phyloP scores from a whole-genome alignment of 371 early-diverging fungal species.

The Nematocida minor region DNA sequence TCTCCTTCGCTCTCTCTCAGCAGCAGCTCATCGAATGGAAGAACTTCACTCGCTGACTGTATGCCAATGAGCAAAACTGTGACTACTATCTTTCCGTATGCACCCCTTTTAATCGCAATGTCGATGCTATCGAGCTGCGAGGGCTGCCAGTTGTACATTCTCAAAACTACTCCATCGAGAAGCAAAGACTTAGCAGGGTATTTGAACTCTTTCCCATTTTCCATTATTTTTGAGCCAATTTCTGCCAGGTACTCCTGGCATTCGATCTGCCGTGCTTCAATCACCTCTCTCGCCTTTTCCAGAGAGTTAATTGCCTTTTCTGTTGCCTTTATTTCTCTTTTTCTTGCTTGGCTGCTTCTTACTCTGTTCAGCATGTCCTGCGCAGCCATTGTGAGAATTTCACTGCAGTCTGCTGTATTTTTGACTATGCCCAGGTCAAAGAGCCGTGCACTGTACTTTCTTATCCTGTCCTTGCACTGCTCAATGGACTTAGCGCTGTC shows the following conservation, averaged over 20 bases:
- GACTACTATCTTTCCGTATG: constrained; percentile 48
- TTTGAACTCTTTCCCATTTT: constrained; percentile 71
- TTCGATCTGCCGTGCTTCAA: constrained; percentile 71
- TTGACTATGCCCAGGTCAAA: constrained; percentile 32
- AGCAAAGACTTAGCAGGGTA: constrained; percentile 81
- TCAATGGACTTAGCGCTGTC: constrained; percentile 2
- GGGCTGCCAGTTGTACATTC: constrained; percentile 52
- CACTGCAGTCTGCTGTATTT: constrained; percentile 39
- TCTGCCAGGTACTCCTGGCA: constrained; percentile 58
- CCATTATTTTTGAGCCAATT: constrained; percentile 50
- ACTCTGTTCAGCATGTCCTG: constrained; percentile 54
- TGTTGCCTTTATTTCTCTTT: constrained; percentile 59
- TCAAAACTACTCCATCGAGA: constrained; percentile 75
- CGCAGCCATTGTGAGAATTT: constrained; percentile 56
- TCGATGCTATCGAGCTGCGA: constrained; percentile 49
- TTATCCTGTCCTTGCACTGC: constrained; percentile 7
- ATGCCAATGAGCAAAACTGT: constrained; percentile 45
- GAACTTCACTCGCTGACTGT: constrained; percentile 4
- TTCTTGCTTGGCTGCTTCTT: constrained; percentile 40
- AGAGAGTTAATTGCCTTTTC: constrained; percentile 56
- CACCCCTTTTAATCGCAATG: constrained; percentile 43
- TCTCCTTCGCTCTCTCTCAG: constrained; percentile 37
- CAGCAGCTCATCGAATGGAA: constrained; percentile 60
- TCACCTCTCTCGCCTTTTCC: constrained; percentile 70
- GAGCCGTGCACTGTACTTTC: not conserved